Base-by-base conservation (phyloP, 2,329 filamentous ascomycete genomes). In the Pseudogymnoascus sp. region DNA sequence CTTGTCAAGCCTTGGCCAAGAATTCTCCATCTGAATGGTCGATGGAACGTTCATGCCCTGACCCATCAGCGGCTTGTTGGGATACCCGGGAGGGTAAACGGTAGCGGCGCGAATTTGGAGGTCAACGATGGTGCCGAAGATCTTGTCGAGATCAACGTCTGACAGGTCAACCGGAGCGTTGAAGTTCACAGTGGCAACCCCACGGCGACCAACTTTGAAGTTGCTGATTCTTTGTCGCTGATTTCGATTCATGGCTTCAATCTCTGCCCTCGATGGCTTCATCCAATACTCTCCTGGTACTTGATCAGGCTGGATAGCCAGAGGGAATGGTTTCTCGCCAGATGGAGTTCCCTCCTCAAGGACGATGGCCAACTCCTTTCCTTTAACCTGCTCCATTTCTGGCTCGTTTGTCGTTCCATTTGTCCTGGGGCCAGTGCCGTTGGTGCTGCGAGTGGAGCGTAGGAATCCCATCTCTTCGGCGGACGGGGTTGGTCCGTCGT, bases 21-120 rank as follows among this genome's bases (percentile, higher is more conserved):
- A 96, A 73, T 97, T 93, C 73, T 95, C 88, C 10, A 99, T 83
- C n/a, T 83, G 85, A 67, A 99, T 93, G 38, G 84, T 87, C 0
- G 95, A 91, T 2, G 92, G 93, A 7, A 97, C 91, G 71, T 99
- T 99, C 67, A 99, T 82, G 5, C 91, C 93, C 72, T 92, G 91
- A 64, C 96, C 95, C 64, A 87, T 82, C 0, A 88, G 83, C 15
- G 95, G 93, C 77, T 97, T 99, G 42, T 86, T 80, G 50, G 88
- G 83, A 8, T 33, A 57, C 10, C 50, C 50, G 2, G 84, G 67
- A 4, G 85, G 71, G 72, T 99, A 99, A 7, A 97, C 95, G 0
- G 93, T 96, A 23, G 91, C 91, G 8, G 88, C 88, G 36, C 95
- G 89, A 60, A 87, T 82, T 47, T 85, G 83, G 60, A 97, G 84